These are phyloP conservation scores for Begonia masoniana DNA, from an alignment of 306 rosid species.

Conservation along the genomic window DNA sequence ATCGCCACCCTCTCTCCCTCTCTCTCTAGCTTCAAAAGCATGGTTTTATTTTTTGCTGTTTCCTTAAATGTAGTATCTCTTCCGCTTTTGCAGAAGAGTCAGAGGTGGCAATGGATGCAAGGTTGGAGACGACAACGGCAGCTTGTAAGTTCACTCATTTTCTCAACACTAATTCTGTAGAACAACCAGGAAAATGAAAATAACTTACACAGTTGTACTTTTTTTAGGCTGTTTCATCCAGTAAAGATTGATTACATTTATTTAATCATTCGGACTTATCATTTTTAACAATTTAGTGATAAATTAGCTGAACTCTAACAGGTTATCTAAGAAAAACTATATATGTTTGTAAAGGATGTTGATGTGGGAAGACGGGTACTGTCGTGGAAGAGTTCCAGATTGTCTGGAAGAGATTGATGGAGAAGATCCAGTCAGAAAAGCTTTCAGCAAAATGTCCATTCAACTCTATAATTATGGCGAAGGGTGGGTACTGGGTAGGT, in stretches of 20 bases:
- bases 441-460: conserved; percentile 99
- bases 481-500: conserved; percentile 99
- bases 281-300: no score
- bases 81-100: conserved; percentile 48
- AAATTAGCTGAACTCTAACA: no score
- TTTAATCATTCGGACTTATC: no score
- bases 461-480: conserved; percentile 99
- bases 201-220: no score
- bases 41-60: conserved; percentile 10
- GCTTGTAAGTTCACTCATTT: conserved; percentile 44
- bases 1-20: conserved; percentile 10
- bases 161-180: no score
- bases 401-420: conserved; percentile 82
- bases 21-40: conserved; percentile 5
- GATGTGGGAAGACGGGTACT: conserved; percentile 99
- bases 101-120: conserved; percentile 99
- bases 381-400: conserved; percentile 66
- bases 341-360: conserved; percentile 60
- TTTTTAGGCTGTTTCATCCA: no score
- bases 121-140: conserved; percentile 96
- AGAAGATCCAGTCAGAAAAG: conserved; percentile 87
- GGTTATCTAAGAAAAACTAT: neutral
- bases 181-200: no score
- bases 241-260: no score
- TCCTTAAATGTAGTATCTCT: conserved; percentile 18